Evolutionary conservation across 1,284 basidiomycete genomes (phyloP).

Genomic region (Anthracocystis setariae): DNA sequence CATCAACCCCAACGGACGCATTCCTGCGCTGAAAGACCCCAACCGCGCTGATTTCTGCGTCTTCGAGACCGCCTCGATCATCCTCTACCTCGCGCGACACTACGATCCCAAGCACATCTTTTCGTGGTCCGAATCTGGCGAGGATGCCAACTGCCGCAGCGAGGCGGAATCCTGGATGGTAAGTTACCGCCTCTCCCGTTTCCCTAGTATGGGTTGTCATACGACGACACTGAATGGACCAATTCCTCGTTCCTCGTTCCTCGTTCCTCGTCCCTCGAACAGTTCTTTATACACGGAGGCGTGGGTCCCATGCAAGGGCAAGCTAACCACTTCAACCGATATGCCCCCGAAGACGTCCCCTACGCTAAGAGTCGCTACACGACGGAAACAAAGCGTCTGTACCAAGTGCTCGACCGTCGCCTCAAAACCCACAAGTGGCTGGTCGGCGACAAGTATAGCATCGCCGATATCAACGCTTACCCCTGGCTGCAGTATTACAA

Average conservation of each 20-base stretch:
- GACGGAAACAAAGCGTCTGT: slow-evolving; percentile 50
- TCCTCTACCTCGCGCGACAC: slow-evolving; percentile 57
- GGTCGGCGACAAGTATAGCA: slow-evolving; percentile 54
- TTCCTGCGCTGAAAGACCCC: slow-evolving; percentile 55
- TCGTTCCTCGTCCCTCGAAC: slow-evolving; percentile 29
- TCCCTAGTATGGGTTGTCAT: too few relatives aligned
- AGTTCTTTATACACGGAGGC: slow-evolving; percentile 53
- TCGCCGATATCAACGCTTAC: slow-evolving; percentile 58
- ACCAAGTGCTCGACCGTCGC: slow-evolving; percentile 45
- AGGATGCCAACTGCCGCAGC: too few relatives aligned
- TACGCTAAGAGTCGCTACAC: slow-evolving; percentile 49
- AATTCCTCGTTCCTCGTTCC: too few relatives aligned
- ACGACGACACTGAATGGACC: too few relatives aligned
- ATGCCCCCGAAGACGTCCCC: slow-evolving; percentile 54
- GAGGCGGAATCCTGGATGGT: too few relatives aligned
- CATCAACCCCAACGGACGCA: slow-evolving; percentile 63
- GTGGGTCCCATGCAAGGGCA: slow-evolving; percentile 56
- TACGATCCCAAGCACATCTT: slow-evolving; percentile 58
- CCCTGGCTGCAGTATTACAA: slow-evolving; percentile 52
- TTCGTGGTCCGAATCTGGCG: slow-evolving; percentile 34
- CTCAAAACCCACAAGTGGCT: slow-evolving; percentile 54
- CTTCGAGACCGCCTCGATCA: slow-evolving; percentile 51
- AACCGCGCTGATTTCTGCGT: slow-evolving; percentile 46
- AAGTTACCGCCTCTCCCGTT: too few relatives aligned
- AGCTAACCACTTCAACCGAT: slow-evolving; percentile 49